Percentiles rank a stretch among this genome's conserved stretches.
Evolutionary conservation across 176 grass and related monocot genomes (phyloP).

Genomic region (Oryza glumipatula): DNA sequence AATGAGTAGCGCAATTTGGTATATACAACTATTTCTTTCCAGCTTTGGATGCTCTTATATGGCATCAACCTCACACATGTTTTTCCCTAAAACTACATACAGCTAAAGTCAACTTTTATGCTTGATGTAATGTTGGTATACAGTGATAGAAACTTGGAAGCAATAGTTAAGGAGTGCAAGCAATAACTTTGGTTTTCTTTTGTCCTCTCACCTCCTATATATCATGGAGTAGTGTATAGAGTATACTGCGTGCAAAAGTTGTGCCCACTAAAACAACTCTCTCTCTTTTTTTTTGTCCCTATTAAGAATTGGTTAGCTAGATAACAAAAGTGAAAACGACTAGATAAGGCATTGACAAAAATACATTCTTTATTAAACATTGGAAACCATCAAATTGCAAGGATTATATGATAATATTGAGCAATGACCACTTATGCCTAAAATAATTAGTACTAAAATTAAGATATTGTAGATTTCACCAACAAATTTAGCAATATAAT

Average conservation of each 20-base stretch:
- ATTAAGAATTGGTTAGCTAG: background rate
- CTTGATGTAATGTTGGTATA: background rate
- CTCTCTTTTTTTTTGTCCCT: too few relatives aligned
- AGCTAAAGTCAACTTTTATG: background rate
- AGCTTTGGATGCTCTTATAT: background rate
- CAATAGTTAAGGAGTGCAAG: background rate
- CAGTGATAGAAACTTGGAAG: background rate
- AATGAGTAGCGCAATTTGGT: too few relatives aligned
- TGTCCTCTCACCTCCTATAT: background rate
- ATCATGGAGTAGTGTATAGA: background rate
- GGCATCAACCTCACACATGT: background rate
- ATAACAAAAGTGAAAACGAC: background rate
- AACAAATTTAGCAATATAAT: background rate
- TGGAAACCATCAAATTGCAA: background rate
- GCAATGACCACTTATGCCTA: background rate
- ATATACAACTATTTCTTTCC: background rate
- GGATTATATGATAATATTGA: background rate
- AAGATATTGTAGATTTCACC: background rate
- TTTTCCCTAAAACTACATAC: background rate
- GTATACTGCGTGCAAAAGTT: background rate
- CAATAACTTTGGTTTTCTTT: background rate
- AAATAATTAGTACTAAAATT: background rate
- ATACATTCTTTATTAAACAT: background rate
- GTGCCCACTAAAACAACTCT: background rate
- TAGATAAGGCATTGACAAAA: background rate